Base-by-base conservation (phyloP, 352 stramenopile genomes). In the Phytophthora sansomeana region DNA sequence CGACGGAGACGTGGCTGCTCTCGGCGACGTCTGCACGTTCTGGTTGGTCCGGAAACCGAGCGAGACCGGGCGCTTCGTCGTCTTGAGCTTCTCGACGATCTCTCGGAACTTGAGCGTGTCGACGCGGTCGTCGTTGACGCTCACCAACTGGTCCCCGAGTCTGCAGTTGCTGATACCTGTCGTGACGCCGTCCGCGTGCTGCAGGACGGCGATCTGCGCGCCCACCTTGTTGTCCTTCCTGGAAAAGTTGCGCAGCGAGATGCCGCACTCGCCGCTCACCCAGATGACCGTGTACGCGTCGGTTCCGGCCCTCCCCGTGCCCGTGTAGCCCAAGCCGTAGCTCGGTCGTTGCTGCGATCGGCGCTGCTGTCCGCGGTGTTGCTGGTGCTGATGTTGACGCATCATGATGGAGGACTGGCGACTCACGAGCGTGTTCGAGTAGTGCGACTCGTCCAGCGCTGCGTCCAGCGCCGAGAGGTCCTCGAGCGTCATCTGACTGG, bases 41-140 rank as follows among this genome's bases (percentile, higher is more conserved):
- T 80, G 69, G 60, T 90, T 93, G 9, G 78, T 86, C 13, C 72
- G 70, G 61, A 95, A 95, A 8, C 80, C 78, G 16, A 95, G 72
- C 8, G 77, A 76, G 59, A 95, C 90, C 11, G 87, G 87, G 6
- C 87, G 81, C 30, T 69, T 74, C 55, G 80, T 87, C 7, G 69
- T 88, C 63, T 92, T 90, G 44, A 95, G 74, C 53, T 89, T 93
- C 35, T 92, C 70, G 7, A 92, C 81, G 55, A 95, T 93, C n/a
- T 90, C 80, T 5, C 72, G 69, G 66, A 91, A 95, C 17, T 64
- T 57, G 43, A 90, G 53, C 28, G 68, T 32, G 28, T 91, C 81
- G 4, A 95, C 87, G 10, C 48, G 61, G 35, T 92, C 80, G 17
- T 90, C 75, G 55, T 95, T 95, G 52, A 95, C 78, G 2, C 69